Evolutionary conservation across 257 asterid species (phyloP).

Genomic region (Solanum ossicruentum): DNA sequence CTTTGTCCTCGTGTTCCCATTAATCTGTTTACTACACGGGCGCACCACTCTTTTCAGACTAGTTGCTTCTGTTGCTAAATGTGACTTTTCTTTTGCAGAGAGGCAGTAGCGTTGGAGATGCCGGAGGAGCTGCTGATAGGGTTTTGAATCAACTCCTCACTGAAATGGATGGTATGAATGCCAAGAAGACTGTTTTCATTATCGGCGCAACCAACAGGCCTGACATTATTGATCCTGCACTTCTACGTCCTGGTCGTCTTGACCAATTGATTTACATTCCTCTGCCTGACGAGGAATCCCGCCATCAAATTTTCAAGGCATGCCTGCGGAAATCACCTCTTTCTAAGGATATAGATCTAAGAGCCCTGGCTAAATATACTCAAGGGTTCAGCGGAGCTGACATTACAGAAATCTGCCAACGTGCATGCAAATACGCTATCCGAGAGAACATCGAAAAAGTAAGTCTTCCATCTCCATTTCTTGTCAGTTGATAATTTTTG

Average conservation of each 20-base stretch:
- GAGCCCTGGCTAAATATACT: conserved; percentile 77
- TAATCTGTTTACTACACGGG: not conserved
- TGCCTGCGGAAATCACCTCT: conserved; percentile 77
- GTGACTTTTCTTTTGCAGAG: conserved; percentile 31
- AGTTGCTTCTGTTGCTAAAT: not conserved
- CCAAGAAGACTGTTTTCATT: conserved; percentile 81
- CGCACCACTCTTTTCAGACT: not conserved
- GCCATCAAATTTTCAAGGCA: conserved; percentile 70
- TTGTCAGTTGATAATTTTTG: not conserved
- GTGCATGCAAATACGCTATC: conserved; percentile 85
- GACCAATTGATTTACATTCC: conserved; percentile 88
- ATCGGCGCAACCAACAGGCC: conserved; percentile 91
- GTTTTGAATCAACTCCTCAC: conserved; percentile 86
- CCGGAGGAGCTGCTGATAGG: conserved; percentile 91
- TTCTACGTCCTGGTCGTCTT: conserved; percentile 81
- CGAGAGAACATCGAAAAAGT: conserved; percentile 89
- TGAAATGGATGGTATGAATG: conserved; percentile 92
- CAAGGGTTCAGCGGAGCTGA: conserved; percentile 96
- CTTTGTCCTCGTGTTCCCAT: not conserved
- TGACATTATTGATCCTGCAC: conserved; percentile 86
- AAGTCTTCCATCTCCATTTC: not conserved
- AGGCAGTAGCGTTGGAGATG: conserved; percentile 77
- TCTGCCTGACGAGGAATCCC: conserved; percentile 81
- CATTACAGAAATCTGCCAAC: conserved; percentile 82
- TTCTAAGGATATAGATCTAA: conserved; percentile 61